Percentiles rank a stretch among this genome's conserved stretches.
Evolutionary conservation across 2,329 filamentous ascomycete genomes (phyloP).

Genomic region (Cucurbitaria berberidis): DNA sequence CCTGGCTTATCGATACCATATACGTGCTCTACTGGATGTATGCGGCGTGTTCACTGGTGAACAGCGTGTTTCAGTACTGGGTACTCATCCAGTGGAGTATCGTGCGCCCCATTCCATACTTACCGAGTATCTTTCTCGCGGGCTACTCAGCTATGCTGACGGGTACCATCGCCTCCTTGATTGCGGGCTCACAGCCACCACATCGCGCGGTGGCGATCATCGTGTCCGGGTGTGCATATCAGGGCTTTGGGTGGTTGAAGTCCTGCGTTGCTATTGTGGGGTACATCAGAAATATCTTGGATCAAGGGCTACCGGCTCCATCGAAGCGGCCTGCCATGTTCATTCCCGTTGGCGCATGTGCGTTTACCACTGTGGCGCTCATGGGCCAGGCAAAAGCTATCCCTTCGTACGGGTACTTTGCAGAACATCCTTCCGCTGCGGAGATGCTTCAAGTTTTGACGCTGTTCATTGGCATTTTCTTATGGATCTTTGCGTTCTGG

Average conservation of each 20-base stretch:
- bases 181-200: slow-evolving; percentile 64
- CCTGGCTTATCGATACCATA: slow-evolving; percentile 45
- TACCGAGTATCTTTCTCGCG: slow-evolving; percentile 73
- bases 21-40: slow-evolving; percentile 52
- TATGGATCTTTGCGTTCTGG: slow-evolving; percentile 68
- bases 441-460: slow-evolving; percentile 52
- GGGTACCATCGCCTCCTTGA: slow-evolving; percentile 71
- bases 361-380: slow-evolving; percentile 73
- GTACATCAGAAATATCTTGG: slow-evolving; percentile 70
- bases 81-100: slow-evolving; percentile 65
- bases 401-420: slow-evolving; percentile 33
- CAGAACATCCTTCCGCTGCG: slow-evolving; percentile 19
- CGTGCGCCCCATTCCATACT: slow-evolving; percentile 67
- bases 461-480: slow-evolving; percentile 56
- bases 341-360: slow-evolving; percentile 73
- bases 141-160: slow-evolving; percentile 72
- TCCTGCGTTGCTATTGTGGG: slow-evolving; percentile 71
- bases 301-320: slow-evolving; percentile 63
- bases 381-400: slow-evolving; percentile 68
- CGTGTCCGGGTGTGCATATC: slow-evolving; percentile 68
- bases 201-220: slow-evolving; percentile 64
- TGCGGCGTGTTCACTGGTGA: slow-evolving; percentile 41
- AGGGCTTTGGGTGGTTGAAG: slow-evolving; percentile 71
- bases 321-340: slow-evolving; percentile 71
- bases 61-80: slow-evolving; percentile 59